phyloP scores from a whole-genome alignment of 352 stramenopile genomes.

The Globisporangium cystogenes region DNA sequence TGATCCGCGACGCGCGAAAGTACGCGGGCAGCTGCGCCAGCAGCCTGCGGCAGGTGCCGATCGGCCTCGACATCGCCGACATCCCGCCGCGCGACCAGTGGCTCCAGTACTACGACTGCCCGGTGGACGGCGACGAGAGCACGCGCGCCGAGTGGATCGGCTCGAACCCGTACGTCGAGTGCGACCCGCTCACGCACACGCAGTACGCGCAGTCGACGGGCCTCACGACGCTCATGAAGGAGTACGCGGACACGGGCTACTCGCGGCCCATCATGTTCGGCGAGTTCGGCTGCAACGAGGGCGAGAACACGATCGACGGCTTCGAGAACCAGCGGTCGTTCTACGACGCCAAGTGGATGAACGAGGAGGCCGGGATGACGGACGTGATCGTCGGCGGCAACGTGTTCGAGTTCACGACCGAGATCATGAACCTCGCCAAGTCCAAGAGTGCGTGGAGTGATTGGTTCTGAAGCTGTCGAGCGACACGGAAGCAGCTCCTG shows the following conservation, averaged over 20 bases:
- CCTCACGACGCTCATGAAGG: slow-evolving; percentile 37
- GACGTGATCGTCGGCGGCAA: slow-evolving; percentile 69
- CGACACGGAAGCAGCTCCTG: no score
- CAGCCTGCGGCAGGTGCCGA: slow-evolving; percentile 31
- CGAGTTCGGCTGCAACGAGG: slow-evolving; percentile 49
- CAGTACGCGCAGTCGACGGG: slow-evolving; percentile 33
- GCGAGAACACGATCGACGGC: slow-evolving; percentile 41
- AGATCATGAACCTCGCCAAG: slow-evolving; percentile 43
- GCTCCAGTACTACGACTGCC: slow-evolving; percentile 46
- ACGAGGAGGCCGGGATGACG: slow-evolving; percentile 70
- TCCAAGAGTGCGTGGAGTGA: slow-evolving; percentile 14
- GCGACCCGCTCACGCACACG: slow-evolving; percentile 32
- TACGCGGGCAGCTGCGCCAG: slow-evolving; percentile 31
- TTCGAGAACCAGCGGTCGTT: slow-evolving; percentile 47
- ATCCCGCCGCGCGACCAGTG: slow-evolving; percentile 28
- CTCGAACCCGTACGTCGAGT: slow-evolving; percentile 59
- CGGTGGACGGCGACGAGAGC: slow-evolving; percentile 31
- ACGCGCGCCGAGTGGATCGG: slow-evolving; percentile 37
- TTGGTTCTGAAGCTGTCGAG: no score
- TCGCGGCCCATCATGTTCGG: slow-evolving; percentile 47
- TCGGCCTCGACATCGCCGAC: slow-evolving; percentile 45
- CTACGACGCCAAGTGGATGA: slow-evolving; percentile 80
- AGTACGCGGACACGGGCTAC: slow-evolving; percentile 33
- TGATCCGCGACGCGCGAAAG: slow-evolving; percentile 37
- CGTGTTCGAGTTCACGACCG: slow-evolving; percentile 76